Base-by-base conservation (phyloP, 2,329 filamentous ascomycete species). In the Phaeosphaeriaceae sp. region DNA sequence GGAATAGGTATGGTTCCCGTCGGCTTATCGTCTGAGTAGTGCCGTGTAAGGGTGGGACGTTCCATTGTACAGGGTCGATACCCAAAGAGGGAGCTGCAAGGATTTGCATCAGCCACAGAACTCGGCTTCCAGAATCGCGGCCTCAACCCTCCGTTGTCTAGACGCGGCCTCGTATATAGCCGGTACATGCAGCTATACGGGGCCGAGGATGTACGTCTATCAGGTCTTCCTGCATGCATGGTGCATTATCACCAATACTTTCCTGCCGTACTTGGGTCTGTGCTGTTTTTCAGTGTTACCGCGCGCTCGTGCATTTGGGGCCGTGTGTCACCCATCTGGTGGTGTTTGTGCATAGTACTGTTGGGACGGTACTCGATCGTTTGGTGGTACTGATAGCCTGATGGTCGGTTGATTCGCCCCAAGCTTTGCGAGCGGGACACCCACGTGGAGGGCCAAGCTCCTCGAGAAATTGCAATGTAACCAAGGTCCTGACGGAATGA, bases 21-120 rank as follows among this genome's bases (percentile, higher is more conserved):
- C 30, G 49, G 22, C 21, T 43, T 43, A 19, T 52, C 32, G 49
- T 46, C 43, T 21, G 9, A 13, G 24, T 5, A 15, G 13, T 49
- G n/a, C 24, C 47, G 47, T 53, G 51, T 32, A 47, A 46, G 24
- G n/a, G 21, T 52, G 35, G 35, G 22, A 17, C 17, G 17, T 43
- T 32, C 51, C 24, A 53, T 46, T n/a, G 42, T 26, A 24, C 22
- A 53, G 40, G 26, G 35, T n/a, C 50, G 50, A 52, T 35, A 13
- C 50, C 50, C n/a, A 19, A 52, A 44, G 35, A 43, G 35, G 40
- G 40, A 53, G 51, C 40, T 53, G 42, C 51, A 53, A 46, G 51
- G 51, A 47, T 47, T 24, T 17, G 21, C 30, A 22, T 32, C 46
- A 49, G 53, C 52, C 32, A 54, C 44, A 54, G 28, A 15, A 4